These are phyloP conservation scores for Holtermannia corniformis DNA, from an alignment of 768 basidiomycete species.

Conservation along the genomic window DNA sequence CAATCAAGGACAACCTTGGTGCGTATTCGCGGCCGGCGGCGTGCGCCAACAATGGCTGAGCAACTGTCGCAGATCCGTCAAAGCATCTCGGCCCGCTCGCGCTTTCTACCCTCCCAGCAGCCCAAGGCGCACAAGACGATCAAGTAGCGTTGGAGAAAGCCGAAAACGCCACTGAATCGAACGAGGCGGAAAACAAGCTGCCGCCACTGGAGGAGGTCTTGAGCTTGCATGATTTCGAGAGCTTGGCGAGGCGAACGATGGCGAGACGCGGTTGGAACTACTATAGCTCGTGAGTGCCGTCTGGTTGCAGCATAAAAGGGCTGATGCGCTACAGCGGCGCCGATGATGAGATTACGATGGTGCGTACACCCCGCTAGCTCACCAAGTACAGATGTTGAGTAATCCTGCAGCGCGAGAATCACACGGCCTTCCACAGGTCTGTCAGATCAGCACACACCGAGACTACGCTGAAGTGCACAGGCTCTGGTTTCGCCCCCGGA, in stretches of 20 bases:
- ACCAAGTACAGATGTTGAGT: slow-evolving; percentile 5
- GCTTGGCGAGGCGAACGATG: slow-evolving; percentile 61
- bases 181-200: slow-evolving; percentile 23
- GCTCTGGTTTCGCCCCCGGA: slow-evolving; percentile 77
- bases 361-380: slow-evolving; percentile 43
- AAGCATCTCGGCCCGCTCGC: slow-evolving; percentile 28
- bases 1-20: slow-evolving; percentile 49
- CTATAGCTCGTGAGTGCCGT: slow-evolving; percentile 53
- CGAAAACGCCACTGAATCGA: slow-evolving; percentile 10
- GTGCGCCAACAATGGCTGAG: neutral
- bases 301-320: neutral
- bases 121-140: neutral
- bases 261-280: slow-evolving; percentile 69
- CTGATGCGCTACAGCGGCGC: slow-evolving; percentile 46
- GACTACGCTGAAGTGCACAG: too few species aligned
- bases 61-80: slow-evolving; percentile 18
- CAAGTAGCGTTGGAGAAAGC: slow-evolving; percentile 1
- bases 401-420: slow-evolving; percentile 58
- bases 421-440: slow-evolving; percentile 79
- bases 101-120: slow-evolving; percentile 13
- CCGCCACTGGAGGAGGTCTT: slow-evolving; percentile 49
- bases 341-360: slow-evolving; percentile 65
- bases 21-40: neutral
- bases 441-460: slow-evolving; percentile 51
- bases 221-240: slow-evolving; percentile 75